phyloP scores from a whole-genome alignment of 2,329 filamentous ascomycete species.

The Chalaropsis ovoidea region DNA sequence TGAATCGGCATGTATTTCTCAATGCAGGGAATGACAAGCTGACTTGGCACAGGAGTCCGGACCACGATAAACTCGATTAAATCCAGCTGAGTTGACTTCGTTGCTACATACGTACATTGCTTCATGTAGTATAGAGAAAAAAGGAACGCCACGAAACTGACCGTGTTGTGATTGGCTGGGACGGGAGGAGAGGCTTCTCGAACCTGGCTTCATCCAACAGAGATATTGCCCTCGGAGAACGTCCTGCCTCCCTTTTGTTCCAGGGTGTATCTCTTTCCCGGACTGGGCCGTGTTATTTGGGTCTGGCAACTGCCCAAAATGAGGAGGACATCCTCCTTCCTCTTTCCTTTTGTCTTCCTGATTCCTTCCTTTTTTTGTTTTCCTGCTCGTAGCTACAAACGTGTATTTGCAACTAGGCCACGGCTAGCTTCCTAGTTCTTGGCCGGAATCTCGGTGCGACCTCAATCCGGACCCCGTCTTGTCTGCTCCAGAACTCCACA shows the following conservation, averaged over 20 bases:
- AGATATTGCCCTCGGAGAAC: too few species aligned
- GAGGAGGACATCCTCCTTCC: neutral
- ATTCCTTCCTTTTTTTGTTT: neutral
- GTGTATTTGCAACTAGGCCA: too few species aligned
- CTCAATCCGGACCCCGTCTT: too few species aligned
- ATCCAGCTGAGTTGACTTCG: neutral
- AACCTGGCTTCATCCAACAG: neutral
- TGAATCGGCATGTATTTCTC: neutral
- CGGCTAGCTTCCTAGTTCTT: too few species aligned
- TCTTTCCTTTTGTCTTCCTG: neutral
- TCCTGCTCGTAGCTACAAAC: too few species aligned
- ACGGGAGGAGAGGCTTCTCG: neutral
- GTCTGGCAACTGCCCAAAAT: neutral
- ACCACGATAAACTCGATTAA: neutral
- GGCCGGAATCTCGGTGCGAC: too few species aligned
- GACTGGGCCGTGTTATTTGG: neutral
- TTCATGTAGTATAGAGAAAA: neutral
- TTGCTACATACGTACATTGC: too few species aligned
- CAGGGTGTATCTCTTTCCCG: too few species aligned
- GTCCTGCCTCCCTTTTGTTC: too few species aligned
- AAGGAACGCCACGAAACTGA: neutral
- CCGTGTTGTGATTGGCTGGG: neutral
- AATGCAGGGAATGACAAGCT: neutral
- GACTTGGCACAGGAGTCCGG: neutral
- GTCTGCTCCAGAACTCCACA: too few species aligned